A percentile compares a stretch with the other conserved stretches of the same genome.
Conservation (phyloP, 495 filamentous ascomycete species). For the Lindgomyces ingoldianus region DNA sequence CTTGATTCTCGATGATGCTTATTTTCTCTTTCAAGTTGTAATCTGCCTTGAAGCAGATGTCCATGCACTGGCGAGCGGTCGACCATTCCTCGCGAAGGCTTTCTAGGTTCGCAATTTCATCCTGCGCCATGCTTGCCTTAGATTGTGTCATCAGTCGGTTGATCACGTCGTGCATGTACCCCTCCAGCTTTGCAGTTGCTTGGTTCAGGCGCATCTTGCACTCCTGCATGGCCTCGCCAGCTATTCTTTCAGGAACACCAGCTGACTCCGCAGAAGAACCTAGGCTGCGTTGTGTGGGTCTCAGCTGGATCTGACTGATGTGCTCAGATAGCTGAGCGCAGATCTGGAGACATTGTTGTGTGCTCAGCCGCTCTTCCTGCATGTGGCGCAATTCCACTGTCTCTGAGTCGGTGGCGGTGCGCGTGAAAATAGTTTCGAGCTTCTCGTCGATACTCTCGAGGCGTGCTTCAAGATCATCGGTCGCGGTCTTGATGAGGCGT, state of each 20-base stretch:
- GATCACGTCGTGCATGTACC: conserved; percentile 8
- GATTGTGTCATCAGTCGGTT: neutral
- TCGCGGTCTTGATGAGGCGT: conserved; percentile 6
- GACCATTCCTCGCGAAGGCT: conserved; percentile 7
- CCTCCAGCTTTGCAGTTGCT: conserved; percentile 1
- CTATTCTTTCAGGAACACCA: conserved; percentile 6
- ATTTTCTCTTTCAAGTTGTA: conserved; percentile 9
- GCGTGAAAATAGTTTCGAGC: conserved; percentile 2
- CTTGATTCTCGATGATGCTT: conserved; percentile 5
- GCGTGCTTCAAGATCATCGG: conserved; percentile 1
- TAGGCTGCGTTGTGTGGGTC: conserved; percentile 1
- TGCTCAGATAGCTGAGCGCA: conserved; percentile 6
- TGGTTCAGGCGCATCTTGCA: conserved; percentile 4
- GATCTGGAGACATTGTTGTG: conserved; percentile 11
- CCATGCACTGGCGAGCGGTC: conserved; percentile 13
- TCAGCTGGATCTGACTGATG: conserved; percentile 10
- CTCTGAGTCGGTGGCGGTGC: neutral
- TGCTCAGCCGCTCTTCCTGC: conserved; percentile 8
- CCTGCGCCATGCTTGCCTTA: neutral
- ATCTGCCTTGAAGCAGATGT: conserved; percentile 10
- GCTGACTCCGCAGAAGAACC: conserved; percentile 1
- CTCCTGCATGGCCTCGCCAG: neutral
- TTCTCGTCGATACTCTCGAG: conserved; percentile 8
- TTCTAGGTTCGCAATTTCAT: conserved; percentile 1
- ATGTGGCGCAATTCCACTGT: neutral